phyloP scores from a whole-genome alignment of 2,329 filamentous ascomycete genomes.

The Pyricularia grisea region DNA sequence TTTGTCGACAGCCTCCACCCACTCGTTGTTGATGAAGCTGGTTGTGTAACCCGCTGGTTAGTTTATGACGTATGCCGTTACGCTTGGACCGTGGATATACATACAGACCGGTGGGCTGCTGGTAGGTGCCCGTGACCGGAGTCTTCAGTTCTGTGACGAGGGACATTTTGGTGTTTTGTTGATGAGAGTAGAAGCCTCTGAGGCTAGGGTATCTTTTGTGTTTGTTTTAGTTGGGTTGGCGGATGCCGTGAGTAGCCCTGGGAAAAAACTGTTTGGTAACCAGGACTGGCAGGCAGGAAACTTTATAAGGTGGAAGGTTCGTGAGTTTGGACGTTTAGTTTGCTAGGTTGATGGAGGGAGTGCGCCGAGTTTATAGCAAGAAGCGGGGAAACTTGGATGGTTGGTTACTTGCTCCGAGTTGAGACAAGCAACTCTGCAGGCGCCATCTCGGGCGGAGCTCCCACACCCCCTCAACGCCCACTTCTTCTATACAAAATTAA shows the following conservation, averaged over 20 bases:
- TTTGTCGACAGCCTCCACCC: constrained; percentile 72
- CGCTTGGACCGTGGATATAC: constrained; percentile 15
- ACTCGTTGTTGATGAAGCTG: constrained; percentile 92
- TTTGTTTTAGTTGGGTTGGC: background rate
- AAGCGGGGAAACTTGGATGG: background rate
- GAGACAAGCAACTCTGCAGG: background rate
- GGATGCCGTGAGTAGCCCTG: background rate
- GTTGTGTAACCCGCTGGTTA: constrained; percentile 12
- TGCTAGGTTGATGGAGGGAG: background rate
- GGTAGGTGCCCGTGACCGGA: constrained; percentile 50
- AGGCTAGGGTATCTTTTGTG: background rate
- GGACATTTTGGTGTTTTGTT: constrained; percentile 17
- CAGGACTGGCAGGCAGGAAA: background rate
- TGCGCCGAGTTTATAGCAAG: constrained; percentile 1
- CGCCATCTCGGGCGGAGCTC: background rate
- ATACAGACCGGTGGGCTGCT: constrained; percentile 54
- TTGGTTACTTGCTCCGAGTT: background rate
- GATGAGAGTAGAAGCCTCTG: background rate
- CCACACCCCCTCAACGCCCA: background rate
- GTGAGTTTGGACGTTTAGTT: background rate
- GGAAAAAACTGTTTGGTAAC: background rate
- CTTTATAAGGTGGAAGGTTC: background rate
- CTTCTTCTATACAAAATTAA: background rate
- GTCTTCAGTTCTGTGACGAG: constrained; percentile 52
- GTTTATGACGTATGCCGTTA: background rate